Evolutionary conservation across 305 asterid species (phyloP).

Genomic region (Rubia balearica): DNA sequence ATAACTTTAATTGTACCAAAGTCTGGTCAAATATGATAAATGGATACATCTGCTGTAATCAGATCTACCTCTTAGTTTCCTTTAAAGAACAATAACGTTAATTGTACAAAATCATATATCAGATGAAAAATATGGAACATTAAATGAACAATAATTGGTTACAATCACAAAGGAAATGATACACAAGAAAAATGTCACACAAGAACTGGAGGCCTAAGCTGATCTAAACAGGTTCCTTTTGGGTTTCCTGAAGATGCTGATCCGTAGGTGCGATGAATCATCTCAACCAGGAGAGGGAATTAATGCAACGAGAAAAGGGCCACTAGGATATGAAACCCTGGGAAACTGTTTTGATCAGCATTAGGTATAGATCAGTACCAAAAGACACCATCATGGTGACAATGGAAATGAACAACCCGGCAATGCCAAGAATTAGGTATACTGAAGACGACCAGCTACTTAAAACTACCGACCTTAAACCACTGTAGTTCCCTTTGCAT

Average conservation of each 20-base stretch:
- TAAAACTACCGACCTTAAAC: constrained; percentile 25
- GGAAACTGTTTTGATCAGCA: constrained; percentile 15
- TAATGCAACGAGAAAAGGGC: constrained; percentile 24
- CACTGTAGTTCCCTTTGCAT: constrained; percentile 44
- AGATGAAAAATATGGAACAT: too few relatives aligned
- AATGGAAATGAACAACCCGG: constrained; percentile 36
- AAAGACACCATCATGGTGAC: constrained; percentile 43
- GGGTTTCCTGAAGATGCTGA: constrained; percentile 26
- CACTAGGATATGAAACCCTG: constrained; percentile 29
- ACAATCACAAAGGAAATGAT: too few relatives aligned
- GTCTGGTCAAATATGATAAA: too few relatives aligned
- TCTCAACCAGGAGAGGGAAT: constrained; percentile 37
- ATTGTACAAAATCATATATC: too few relatives aligned
- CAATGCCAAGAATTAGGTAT: constrained; percentile 24
- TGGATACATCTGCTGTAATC: too few relatives aligned
- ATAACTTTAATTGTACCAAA: too few relatives aligned
- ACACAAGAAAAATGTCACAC: too few relatives aligned
- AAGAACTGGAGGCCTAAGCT: too few relatives aligned
- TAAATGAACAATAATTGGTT: too few relatives aligned
- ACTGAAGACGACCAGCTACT: not conserved
- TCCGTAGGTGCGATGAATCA: constrained; percentile 25
- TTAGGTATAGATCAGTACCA: constrained; percentile 21
- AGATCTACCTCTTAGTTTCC: too few relatives aligned
- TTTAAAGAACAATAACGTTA: too few relatives aligned
- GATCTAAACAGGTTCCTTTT: not conserved